Evolutionary conservation across 2,329 filamentous ascomycete genomes (phyloP).

Genomic region (Parafenestella ontariensis): DNA sequence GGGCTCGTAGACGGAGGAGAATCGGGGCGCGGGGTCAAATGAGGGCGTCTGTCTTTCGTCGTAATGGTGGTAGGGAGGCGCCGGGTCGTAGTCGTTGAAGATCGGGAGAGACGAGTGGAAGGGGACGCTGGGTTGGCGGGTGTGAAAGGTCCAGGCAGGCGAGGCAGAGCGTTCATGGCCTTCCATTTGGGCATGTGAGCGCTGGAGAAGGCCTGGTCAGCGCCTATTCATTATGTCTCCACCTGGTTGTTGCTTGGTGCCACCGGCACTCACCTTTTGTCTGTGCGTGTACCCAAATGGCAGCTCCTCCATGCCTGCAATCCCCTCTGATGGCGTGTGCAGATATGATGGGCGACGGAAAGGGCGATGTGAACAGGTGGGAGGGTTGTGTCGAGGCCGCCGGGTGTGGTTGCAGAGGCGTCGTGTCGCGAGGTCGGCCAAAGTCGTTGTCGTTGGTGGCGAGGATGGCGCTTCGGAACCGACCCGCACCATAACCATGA

Average conservation of each 20-base stretch:
- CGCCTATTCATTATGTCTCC: constrained; percentile 2
- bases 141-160: constrained; percentile 31
- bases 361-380: background rate
- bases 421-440: constrained; percentile 18
- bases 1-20: background rate
- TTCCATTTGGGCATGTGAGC: constrained; percentile 46
- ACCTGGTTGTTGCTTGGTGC: constrained; percentile 7
- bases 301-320: constrained; percentile 38
- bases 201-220: constrained; percentile 33
- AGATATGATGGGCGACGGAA: background rate
- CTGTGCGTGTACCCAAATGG: constrained; percentile 42
- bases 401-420: constrained; percentile 2
- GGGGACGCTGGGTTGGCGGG: constrained; percentile 3
- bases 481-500: constrained; percentile 2
- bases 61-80: background rate
- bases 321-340: background rate
- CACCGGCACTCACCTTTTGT: constrained; percentile 41
- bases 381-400: background rate
- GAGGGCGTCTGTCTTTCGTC: background rate
- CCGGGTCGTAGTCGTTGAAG: constrained; percentile 2
- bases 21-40: constrained; percentile 6
- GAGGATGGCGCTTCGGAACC: constrained; percentile 20
- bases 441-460: constrained; percentile 16
- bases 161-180: constrained; percentile 31
- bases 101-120: constrained; percentile 4